phyloP scores from a whole-genome alignment of 1,139 yeast genomes.

The Meyerozyma athensensis region DNA sequence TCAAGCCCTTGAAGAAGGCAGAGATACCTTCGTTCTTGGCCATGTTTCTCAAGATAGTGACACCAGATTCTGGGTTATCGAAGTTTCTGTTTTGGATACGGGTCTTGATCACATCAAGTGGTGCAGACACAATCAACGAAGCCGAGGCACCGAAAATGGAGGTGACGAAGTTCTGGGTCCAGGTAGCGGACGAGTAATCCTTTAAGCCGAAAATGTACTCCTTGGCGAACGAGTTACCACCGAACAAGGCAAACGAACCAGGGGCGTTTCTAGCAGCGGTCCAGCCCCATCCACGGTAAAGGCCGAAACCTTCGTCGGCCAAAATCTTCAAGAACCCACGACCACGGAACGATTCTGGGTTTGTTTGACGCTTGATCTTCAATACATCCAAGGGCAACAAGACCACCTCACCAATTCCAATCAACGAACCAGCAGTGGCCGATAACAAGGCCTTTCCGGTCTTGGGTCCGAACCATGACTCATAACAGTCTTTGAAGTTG shows the following conservation, averaged over 20 bases:
- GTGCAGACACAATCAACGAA: conserved; percentile 94
- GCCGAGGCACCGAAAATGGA: conserved; percentile 99
- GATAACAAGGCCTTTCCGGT: conserved; percentile 95
- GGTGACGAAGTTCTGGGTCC: conserved; percentile 91
- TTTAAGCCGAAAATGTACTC: conserved; percentile 84
- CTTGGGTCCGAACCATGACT: conserved; percentile 78
- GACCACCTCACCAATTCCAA: conserved; percentile 97
- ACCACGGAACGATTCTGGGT: conserved; percentile 97
- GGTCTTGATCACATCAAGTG: conserved; percentile 96
- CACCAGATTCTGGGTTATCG: conserved; percentile 92
- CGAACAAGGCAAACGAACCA: conserved; percentile 94
- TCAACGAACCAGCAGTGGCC: conserved; percentile 95
- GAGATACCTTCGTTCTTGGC: conserved; percentile 81
- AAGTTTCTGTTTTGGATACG: conserved; percentile 96
- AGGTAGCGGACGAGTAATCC: conserved; percentile 88
- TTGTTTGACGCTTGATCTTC: conserved; percentile 97
- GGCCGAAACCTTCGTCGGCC: conserved; percentile 85
- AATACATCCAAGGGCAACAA: conserved; percentile 92
- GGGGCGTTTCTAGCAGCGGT: conserved; percentile 99
- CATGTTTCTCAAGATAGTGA: conserved; percentile 90
- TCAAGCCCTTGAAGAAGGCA: conserved; percentile 95
- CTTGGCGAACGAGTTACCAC: conserved; percentile 98
- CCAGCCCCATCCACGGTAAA: conserved; percentile 99
- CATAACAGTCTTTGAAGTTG: conserved; percentile 69
- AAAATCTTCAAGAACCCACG: conserved; percentile 88